Percentiles rank a stretch among this genome's conserved stretches.
Conservation (phyloP, 495 filamentous ascomycete species). For the Hyphodiscus hymeniophilus region DNA sequence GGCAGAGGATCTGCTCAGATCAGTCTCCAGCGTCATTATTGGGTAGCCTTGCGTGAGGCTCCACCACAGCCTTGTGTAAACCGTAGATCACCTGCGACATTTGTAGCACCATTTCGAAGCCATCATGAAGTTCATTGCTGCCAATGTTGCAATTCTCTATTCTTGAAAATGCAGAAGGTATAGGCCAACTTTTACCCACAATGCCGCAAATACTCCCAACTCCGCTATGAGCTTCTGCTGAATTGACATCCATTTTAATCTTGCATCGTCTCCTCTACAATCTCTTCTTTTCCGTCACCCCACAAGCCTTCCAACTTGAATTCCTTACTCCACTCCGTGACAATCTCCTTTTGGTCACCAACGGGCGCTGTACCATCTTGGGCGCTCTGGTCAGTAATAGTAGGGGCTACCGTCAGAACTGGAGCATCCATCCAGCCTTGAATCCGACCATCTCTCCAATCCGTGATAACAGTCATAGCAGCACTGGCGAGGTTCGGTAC, state of each 20-base stretch:
- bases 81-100: too few species aligned
- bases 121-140: neutral
- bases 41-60: too few species aligned
- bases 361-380: conserved; percentile 17
- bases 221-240: neutral
- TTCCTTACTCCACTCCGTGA: conserved; percentile 88
- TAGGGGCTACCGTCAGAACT: conserved; percentile 41
- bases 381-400: conserved; percentile 21
- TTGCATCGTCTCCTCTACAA: conserved; percentile 9
- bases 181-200: conserved; percentile 1
- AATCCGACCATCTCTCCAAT: conserved; percentile 93
- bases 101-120: too few species aligned
- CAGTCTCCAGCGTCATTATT: too few species aligned
- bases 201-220: conserved; percentile 10
- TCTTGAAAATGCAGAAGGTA: conserved; percentile 1
- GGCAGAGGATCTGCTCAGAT: too few species aligned
- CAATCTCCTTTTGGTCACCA: conserved; percentile 76
- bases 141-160: neutral
- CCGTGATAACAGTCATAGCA: conserved; percentile 85
- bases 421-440: conserved; percentile 87
- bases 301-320: conserved; percentile 85
- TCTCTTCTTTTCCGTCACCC: conserved; percentile 12
- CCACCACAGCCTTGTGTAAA: too few species aligned
- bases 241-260: conserved; percentile 6
- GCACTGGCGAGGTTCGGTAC: conserved; percentile 82